Evolutionary conservation across 2,329 filamentous ascomycete species (phyloP).

Genomic region (Magnaporthiopsis poae): DNA sequence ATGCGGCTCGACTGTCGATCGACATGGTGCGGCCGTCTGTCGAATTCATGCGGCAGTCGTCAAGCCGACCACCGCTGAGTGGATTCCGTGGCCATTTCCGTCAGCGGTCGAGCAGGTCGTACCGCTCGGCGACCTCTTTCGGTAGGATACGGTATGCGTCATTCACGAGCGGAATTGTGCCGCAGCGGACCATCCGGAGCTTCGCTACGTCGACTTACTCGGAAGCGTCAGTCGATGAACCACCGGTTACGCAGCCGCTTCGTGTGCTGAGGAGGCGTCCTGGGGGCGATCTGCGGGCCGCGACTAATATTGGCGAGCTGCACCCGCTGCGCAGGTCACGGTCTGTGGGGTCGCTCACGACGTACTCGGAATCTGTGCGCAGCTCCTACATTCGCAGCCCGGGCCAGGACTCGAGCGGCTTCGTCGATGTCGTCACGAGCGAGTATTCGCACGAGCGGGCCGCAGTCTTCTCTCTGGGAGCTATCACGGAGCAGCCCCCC

Average conservation of each 20-base stretch:
- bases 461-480: conserved; percentile 48
- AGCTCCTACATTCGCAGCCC: conserved; percentile 45
- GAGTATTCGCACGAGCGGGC: conserved; percentile 31
- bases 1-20: conserved; percentile 23
- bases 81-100: conserved; percentile 30
- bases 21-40: conserved; percentile 16
- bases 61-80: conserved; percentile 25
- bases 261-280: conserved; percentile 61
- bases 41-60: conserved; percentile 20
- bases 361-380: conserved; percentile 50
- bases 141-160: conserved; percentile 49
- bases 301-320: conserved; percentile 53
- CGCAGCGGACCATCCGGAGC: conserved; percentile 44
- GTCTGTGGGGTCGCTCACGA: conserved; percentile 50
- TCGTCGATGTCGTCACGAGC: conserved; percentile 34
- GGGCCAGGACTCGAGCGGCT: conserved; percentile 28
- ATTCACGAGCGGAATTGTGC: conserved; percentile 45
- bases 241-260: conserved; percentile 39
- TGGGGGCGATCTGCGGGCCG: conserved; percentile 64
- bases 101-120: conserved; percentile 39
- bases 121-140: conserved; percentile 39
- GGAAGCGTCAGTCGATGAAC: conserved; percentile 37
- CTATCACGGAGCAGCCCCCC: conserved; percentile 40
- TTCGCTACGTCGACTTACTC: conserved; percentile 52
- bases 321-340: conserved; percentile 40